A percentile compares a stretch with the other conserved stretches of the same genome.
Conservation (phyloP, 331 rosid species). For the Malus hybrid region DNA sequence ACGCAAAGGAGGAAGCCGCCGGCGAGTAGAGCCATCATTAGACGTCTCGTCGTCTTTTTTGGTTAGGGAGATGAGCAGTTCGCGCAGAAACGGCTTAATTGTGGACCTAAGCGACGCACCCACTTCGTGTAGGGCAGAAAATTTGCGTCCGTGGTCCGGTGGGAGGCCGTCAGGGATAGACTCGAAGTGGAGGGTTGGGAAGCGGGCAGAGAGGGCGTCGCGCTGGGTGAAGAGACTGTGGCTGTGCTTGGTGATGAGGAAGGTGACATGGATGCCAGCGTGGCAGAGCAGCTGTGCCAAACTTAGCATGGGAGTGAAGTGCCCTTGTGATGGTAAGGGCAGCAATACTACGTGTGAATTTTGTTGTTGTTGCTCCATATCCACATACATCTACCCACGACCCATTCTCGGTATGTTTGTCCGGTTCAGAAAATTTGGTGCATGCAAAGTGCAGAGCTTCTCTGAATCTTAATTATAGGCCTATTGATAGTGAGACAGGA, state of each 20-base stretch:
- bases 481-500: no score
- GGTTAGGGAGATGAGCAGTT: constrained; percentile 11
- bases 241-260: constrained; percentile 21
- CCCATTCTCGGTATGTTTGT: no score
- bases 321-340: constrained; percentile 12
- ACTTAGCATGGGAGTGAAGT: constrained; percentile 1
- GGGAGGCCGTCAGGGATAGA: constrained; percentile 25
- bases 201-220: constrained; percentile 3
- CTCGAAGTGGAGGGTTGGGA: constrained; percentile 23
- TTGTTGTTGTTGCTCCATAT: not conserved
- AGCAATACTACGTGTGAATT: constrained; percentile 2
- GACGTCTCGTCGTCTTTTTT: not conserved
- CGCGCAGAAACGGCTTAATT: constrained; percentile 19
- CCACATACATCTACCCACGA: no score
- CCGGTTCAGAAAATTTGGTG: no score
- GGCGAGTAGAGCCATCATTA: not conserved
- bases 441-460: no score
- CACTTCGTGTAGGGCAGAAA: not conserved
- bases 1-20: not conserved
- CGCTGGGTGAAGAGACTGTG: constrained; percentile 15
- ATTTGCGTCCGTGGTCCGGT: constrained; percentile 15
- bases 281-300: not conserved
- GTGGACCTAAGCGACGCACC: not conserved
- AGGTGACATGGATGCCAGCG: constrained; percentile 3
- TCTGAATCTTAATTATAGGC: no score